Evolutionary conservation across 2,329 filamentous ascomycete genomes (phyloP).

Genomic region (Tricladium varicosporioides): DNA sequence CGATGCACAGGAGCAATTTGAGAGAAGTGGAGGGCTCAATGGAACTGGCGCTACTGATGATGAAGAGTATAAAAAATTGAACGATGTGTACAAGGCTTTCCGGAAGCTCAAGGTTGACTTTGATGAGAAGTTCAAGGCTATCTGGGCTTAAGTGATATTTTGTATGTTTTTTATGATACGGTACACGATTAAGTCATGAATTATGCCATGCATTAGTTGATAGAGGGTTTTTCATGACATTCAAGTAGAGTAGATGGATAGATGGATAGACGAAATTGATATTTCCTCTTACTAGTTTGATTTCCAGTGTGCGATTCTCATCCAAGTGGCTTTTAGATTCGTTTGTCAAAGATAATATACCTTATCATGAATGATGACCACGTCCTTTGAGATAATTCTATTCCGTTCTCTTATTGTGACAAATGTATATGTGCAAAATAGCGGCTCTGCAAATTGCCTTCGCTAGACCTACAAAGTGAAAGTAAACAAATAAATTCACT

Average conservation of each 20-base stretch:
- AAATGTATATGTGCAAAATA: too few relatives aligned
- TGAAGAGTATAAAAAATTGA: slow-evolving; percentile 45
- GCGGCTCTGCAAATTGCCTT: too few relatives aligned
- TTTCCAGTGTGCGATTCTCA: too few relatives aligned
- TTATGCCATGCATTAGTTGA: neutral
- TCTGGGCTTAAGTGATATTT: slow-evolving; percentile 27
- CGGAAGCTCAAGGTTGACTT: slow-evolving; percentile 56
- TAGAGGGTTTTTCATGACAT: neutral
- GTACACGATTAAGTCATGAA: too few relatives aligned
- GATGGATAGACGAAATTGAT: neutral
- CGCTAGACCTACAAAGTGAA: too few relatives aligned
- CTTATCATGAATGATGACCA: too few relatives aligned
- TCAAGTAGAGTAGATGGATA: neutral
- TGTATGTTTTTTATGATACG: neutral
- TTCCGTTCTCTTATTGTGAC: too few relatives aligned
- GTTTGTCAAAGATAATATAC: too few relatives aligned
- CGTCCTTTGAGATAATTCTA: too few relatives aligned
- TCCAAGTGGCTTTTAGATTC: too few relatives aligned
- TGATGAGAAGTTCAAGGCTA: slow-evolving; percentile 55
- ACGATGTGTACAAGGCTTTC: slow-evolving; percentile 59
- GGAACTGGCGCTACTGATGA: slow-evolving; percentile 31
- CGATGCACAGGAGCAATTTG: slow-evolving; percentile 36
- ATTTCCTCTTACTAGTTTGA: neutral
- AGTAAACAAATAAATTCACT: too few relatives aligned
- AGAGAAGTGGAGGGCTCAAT: slow-evolving; percentile 34